phyloP scores from a whole-genome alignment of 164 flowering plant species.

The Stephania japonica region DNA sequence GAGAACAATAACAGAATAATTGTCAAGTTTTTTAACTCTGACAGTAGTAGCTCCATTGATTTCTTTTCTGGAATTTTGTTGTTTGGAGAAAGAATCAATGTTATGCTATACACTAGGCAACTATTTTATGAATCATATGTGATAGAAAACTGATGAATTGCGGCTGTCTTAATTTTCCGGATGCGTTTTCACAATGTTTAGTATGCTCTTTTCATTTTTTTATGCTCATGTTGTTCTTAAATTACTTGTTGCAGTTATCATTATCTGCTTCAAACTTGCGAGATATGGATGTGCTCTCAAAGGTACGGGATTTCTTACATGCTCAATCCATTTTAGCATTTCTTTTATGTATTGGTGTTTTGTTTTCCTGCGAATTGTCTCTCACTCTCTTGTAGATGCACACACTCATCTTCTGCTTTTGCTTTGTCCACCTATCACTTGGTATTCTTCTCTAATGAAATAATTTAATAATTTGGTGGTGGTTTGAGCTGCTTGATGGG shows the following conservation, averaged over 20 bases:
- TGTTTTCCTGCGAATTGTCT: not conserved
- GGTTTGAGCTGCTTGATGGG: not conserved
- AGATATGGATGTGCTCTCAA: slow-evolving; percentile 68
- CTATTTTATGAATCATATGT: not conserved
- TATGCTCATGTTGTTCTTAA: slow-evolving; percentile 14
- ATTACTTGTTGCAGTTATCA: slow-evolving; percentile 50
- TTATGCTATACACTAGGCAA: not conserved
- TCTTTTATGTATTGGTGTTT: not conserved
- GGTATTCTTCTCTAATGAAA: not conserved
- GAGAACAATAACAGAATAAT: not conserved
- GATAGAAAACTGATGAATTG: not conserved
- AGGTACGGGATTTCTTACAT: slow-evolving; percentile 44
- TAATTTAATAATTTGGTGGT: not conserved
- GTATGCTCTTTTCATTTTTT: not conserved
- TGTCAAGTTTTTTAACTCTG: not conserved
- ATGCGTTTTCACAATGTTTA: not conserved
- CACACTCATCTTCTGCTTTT: not conserved
- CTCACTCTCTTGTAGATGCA: not conserved
- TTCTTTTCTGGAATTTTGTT: not conserved
- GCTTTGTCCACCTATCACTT: not conserved
- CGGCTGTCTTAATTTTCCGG: not conserved
- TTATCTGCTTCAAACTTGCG: slow-evolving; percentile 66
- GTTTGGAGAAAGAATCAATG: not conserved
- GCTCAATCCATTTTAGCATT: not conserved
- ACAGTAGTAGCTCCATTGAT: not conserved